Evolutionary conservation across 2,329 filamentous ascomycete genomes (phyloP).

Genomic region (Phaeosphaeria sp.): DNA sequence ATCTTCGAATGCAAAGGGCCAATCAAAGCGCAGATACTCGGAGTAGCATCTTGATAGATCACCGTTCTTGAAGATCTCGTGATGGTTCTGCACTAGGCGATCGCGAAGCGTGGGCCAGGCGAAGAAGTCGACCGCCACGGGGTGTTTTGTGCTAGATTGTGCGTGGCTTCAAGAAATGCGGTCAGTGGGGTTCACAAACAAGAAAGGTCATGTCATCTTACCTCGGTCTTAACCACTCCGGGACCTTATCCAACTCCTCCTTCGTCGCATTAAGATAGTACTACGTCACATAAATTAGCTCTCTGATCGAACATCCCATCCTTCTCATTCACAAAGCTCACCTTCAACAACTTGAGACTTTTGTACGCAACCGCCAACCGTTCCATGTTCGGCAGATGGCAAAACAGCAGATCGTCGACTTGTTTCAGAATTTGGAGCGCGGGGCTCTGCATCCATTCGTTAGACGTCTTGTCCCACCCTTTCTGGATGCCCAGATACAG

Average conservation of each 20-base stretch:
- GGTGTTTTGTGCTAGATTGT: constrained; percentile 35
- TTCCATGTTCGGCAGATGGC: constrained; percentile 29
- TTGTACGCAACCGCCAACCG: constrained; percentile 39
- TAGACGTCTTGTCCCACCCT: constrained; percentile 32
- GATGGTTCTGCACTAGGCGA: constrained; percentile 33
- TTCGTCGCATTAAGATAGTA: constrained; percentile 41
- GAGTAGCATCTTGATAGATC: constrained; percentile 33
- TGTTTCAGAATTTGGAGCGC: constrained; percentile 36
- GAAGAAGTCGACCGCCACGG: constrained; percentile 43
- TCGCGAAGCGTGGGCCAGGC: constrained; percentile 42
- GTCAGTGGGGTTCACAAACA: neutral
- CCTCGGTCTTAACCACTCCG: constrained; percentile 38
- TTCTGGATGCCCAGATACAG: constrained; percentile 39
- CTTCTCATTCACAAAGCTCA: constrained; percentile 3
- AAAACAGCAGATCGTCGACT: constrained; percentile 40
- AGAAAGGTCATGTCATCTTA: neutral
- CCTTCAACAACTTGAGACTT: constrained; percentile 44
- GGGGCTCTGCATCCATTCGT: constrained; percentile 39
- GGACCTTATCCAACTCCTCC: constrained; percentile 33
- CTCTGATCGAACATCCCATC: neutral
- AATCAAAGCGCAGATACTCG: constrained; percentile 37
- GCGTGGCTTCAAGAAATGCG: constrained; percentile 14
- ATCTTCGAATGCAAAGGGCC: constrained; percentile 43
- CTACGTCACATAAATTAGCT: constrained; percentile 17
- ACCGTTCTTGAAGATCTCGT: constrained; percentile 25